A percentile compares a stretch with the other conserved stretches of the same genome.
Evolutionary conservation across 2,329 filamentous ascomycete genomes (phyloP).

Genomic region (Thelonectria blattea): DNA sequence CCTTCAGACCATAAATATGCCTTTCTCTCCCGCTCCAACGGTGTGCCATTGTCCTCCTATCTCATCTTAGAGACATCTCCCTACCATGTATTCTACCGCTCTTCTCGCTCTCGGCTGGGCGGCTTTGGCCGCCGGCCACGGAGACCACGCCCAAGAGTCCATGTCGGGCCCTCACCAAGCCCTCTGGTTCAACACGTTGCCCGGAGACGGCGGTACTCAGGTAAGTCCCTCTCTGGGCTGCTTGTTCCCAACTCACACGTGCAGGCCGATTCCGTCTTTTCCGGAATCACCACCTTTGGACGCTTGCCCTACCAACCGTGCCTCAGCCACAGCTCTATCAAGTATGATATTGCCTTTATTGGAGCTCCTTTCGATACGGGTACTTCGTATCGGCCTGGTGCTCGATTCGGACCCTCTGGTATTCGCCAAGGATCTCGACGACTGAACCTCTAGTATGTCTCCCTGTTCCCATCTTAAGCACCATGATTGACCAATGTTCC

Average conservation of each 20-base stretch:
- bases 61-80: not conserved
- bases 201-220: slow-evolving; percentile 84
- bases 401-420: slow-evolving; percentile 82
- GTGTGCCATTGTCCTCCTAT: not conserved
- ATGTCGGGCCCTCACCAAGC: slow-evolving; percentile 73
- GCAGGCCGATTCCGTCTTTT: slow-evolving; percentile 86
- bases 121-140: slow-evolving; percentile 63
- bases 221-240: slow-evolving; percentile 45
- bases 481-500: slow-evolving; percentile 27
- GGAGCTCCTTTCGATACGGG: slow-evolving; percentile 87
- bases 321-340: slow-evolving; percentile 69
- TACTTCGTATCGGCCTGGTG: slow-evolving; percentile 83
- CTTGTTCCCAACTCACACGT: too few species aligned
- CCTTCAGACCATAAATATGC: not conserved
- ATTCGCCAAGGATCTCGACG: slow-evolving; percentile 86
- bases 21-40: not conserved
- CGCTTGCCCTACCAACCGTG: slow-evolving; percentile 80
- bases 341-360: slow-evolving; percentile 86
- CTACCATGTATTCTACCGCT: slow-evolving; percentile 38
- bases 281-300: slow-evolving; percentile 85
- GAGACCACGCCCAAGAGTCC: slow-evolving; percentile 64
- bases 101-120: slow-evolving; percentile 50
- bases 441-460: slow-evolving; percentile 82
- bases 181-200: slow-evolving; percentile 83
- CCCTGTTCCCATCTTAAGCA: not conserved